Base-by-base conservation (phyloP, 73 alveolate genomes). In the Effrenium voratum region DNA sequence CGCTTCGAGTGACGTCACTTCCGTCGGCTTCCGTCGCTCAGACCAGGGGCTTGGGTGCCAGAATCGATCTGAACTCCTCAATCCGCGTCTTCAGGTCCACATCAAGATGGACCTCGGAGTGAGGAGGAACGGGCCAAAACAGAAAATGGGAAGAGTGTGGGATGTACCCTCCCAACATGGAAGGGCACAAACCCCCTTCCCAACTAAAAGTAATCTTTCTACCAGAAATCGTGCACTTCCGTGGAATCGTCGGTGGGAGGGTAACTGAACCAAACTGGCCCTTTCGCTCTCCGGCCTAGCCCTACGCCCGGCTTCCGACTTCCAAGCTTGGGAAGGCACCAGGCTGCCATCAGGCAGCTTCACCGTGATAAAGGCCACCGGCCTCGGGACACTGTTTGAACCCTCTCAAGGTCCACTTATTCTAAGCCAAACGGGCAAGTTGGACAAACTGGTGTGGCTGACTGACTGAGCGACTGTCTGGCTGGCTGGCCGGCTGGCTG, bases 311-410 rank as follows among this genome's bases (percentile, higher is more conserved):
- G n/a, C n/a, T n/a, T n/a, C n/a, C n/a, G n/a, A n/a, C n/a, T n/a
- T n/a, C n/a, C n/a, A n/a, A n/a, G n/a, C n/a, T n/a, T n/a, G n/a
- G n/a, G n/a, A n/a, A n/a, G n/a, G 63, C 49, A 86, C 94, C 26
- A 86, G 94, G 94, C 88, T 72, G 49, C 97, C 88, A 46, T 90
- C 77, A 44, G 97, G 97, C 66, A 90, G 88, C 81, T 90, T 90
- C 44, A 90, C 87, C 34, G 97, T 90, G 75, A 90, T 72, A 76
- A 90, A 90, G 88, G 87, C 87, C n/a, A 90, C 87, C 0, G 97
- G 97, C 97, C 47, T 90, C 52, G 43, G 19, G 16, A 52, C 36
- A 34, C 34, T 36, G 45, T 46, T 24, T 5, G 26, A 32, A 70
- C 6, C 45, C 76, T 19, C 63, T 52, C 63, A 19, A n/a, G n/a